phyloP scores from a whole-genome alignment of 345 rosid species.

The Kandelia obovata region DNA sequence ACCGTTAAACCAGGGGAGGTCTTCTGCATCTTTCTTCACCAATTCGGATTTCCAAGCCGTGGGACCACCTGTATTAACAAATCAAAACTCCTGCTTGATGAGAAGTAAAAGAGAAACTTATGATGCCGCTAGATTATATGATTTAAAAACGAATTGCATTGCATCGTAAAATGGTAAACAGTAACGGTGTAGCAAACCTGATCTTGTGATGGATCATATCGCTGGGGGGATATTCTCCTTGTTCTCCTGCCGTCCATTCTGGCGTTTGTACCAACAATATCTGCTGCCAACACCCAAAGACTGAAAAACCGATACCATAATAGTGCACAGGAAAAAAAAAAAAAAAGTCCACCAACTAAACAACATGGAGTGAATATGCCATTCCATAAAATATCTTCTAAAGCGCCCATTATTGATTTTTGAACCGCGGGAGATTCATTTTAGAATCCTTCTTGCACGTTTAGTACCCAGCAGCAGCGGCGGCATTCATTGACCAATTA shows the following conservation, averaged over 20 bases:
- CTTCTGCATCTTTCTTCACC: constrained; percentile 22
- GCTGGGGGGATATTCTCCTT: constrained; percentile 24
- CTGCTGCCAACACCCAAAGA: background rate
- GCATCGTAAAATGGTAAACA: background rate
- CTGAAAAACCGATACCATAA: background rate
- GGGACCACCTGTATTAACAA: constrained; percentile 38
- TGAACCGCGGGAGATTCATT: background rate
- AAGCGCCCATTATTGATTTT: background rate
- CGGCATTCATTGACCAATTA: too few species aligned
- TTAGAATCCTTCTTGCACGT: background rate
- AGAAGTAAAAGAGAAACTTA: too few species aligned
- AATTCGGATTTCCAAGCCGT: constrained; percentile 10
- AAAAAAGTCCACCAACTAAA: background rate
- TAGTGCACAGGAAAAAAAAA: background rate
- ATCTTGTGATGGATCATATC: constrained; percentile 30
- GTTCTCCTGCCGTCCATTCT: constrained; percentile 21
- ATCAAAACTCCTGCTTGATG: background rate
- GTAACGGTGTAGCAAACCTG: constrained; percentile 28
- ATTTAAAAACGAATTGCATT: too few species aligned
- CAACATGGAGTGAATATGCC: background rate
- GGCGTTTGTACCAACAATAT: constrained; percentile 4
- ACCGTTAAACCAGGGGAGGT: constrained; percentile 1
- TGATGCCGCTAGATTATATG: too few species aligned
- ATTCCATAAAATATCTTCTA: constrained; percentile 18
- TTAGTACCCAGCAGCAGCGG: background rate